A percentile compares a stretch with the other conserved stretches of the same genome.
phyloP scores from a whole-genome alignment of 805 yeast genomes.

The Millerozyma acaciae region DNA sequence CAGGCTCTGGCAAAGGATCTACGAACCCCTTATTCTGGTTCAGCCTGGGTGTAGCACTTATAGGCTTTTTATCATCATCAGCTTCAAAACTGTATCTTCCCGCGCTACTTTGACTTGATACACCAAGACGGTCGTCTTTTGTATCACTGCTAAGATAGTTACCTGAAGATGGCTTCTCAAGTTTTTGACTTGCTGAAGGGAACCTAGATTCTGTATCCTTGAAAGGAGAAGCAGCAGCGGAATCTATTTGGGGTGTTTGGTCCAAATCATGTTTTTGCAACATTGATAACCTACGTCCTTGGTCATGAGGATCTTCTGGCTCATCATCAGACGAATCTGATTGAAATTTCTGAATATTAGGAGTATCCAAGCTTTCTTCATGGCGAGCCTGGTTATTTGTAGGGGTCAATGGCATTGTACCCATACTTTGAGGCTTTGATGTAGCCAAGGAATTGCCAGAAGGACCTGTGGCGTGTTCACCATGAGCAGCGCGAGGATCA shows the following conservation, averaged over 20 bases:
- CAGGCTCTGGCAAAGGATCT: conserved; percentile 12
- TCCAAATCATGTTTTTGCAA: conserved; percentile 32
- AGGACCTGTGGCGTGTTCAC: neutral
- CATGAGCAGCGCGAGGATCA: conserved; percentile 1
- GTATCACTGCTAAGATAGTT: neutral
- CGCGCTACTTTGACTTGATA: conserved; percentile 17
- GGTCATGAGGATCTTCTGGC: conserved; percentile 16
- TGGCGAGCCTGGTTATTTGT: conserved; percentile 7
- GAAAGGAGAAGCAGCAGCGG: conserved; percentile 1
- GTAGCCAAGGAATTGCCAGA: neutral
- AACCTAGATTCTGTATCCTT: no score
- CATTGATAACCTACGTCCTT: conserved; percentile 26
- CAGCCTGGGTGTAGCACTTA: conserved; percentile 25
- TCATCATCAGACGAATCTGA: conserved; percentile 29
- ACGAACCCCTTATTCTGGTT: conserved; percentile 12
- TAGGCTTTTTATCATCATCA: conserved; percentile 35
- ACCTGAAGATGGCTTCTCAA: conserved; percentile 12
- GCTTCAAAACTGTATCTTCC: conserved; percentile 37
- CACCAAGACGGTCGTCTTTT: conserved; percentile 4
- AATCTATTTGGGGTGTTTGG: conserved; percentile 8
- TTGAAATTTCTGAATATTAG: conserved; percentile 33
- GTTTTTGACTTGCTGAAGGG: conserved; percentile 8
- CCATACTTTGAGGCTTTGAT: neutral
- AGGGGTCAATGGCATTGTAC: conserved; percentile 6
- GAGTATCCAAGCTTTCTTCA: conserved; percentile 18